A percentile compares a stretch with the other conserved stretches of the same genome.
Evolutionary conservation across 225 moss, liverwort and hornwort species (phyloP).

Genomic region (Bryoerythrophyllum caledonicum): DNA sequence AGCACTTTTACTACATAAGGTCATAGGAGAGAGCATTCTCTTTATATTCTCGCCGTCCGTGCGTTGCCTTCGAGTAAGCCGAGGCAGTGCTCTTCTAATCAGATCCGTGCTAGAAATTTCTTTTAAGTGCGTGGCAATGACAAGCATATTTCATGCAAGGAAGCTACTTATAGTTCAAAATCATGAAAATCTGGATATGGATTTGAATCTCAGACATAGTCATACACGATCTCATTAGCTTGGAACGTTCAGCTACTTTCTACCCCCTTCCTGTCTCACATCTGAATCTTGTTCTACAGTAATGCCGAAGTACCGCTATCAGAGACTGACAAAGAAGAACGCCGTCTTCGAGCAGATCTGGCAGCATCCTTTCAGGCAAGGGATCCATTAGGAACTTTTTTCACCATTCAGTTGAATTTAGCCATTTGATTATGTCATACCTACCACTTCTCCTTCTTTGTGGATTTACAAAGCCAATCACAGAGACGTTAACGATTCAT

Average conservation of each 20-base stretch:
- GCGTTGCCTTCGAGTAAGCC: conserved; percentile 1
- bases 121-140: neutral
- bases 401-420: neutral
- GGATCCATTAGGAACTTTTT: conserved; percentile 8
- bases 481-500: conserved; percentile 2
- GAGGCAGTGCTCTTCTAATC: neutral
- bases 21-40: neutral
- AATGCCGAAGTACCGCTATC: conserved; percentile 65
- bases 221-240: neutral
- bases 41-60: conserved; percentile 6
- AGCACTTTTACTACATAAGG: conserved; percentile 5
- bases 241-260: neutral
- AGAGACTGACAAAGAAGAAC: conserved; percentile 65
- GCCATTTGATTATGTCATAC: neutral
- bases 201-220: neutral
- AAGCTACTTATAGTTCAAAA: conserved; percentile 11
- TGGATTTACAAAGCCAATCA: conserved; percentile 10
- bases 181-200: neutral
- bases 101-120: conserved; percentile 18
- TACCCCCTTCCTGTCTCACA: conserved; percentile 10
- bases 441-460: neutral
- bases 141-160: neutral
- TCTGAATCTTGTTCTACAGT: conserved; percentile 39
- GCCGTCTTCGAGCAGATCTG: conserved; percentile 79
- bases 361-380: conserved; percentile 98